A percentile compares a stretch with the other conserved stretches of the same genome.
Evolutionary conservation across 1,139 yeast species (phyloP).

Genomic region (Yamadazyma triangularis): DNA sequence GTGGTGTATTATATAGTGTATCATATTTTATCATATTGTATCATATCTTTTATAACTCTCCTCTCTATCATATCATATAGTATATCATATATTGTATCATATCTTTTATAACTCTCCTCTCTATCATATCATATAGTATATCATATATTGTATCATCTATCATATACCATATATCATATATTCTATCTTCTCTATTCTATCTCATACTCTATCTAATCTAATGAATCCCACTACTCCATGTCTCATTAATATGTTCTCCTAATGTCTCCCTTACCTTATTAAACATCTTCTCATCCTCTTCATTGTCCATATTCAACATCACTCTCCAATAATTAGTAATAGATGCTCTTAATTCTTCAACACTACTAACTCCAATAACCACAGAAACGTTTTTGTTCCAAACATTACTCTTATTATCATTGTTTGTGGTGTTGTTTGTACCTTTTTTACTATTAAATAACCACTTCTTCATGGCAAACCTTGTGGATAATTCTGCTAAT

Average conservation of each 20-base stretch:
- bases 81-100: too few species aligned
- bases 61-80: too few species aligned
- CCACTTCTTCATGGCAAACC: constrained; percentile 70
- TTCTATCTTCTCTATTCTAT: constrained; percentile 2
- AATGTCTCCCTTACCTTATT: constrained; percentile 41
- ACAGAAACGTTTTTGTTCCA: constrained; percentile 48
- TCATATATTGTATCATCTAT: too few species aligned
- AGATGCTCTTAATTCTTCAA: constrained; percentile 61
- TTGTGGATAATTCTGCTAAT: constrained; percentile 75
- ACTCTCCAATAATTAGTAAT: constrained; percentile 53
- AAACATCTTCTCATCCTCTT: constrained; percentile 40
- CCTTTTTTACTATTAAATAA: too few species aligned
- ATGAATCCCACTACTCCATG: constrained; percentile 67
- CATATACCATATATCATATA: too few species aligned
- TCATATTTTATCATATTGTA: too few species aligned
- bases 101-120: too few species aligned
- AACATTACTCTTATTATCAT: constrained; percentile 6
- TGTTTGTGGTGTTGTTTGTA: constrained; percentile 4
- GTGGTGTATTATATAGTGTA: too few species aligned
- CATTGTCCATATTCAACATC: constrained; percentile 26
- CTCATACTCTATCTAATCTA: too few species aligned
- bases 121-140: too few species aligned
- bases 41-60: too few species aligned
- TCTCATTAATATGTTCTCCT: constrained; percentile 59
- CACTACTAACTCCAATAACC: constrained; percentile 68